phyloP scores from a whole-genome alignment of 129 eudicot genomes.

The Chrysanthemum lavandulifolium region DNA sequence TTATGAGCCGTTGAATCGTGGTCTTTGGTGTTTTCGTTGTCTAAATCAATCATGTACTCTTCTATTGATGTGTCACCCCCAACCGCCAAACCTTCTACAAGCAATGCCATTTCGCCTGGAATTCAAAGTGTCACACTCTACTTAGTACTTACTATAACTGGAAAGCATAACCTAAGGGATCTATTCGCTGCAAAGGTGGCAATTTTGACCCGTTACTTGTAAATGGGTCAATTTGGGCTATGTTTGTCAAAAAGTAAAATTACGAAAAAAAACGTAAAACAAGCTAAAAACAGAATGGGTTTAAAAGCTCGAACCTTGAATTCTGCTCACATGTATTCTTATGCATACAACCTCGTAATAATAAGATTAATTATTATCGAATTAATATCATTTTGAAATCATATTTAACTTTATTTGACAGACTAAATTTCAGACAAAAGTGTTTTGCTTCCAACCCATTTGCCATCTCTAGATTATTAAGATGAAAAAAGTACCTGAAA shows the following conservation, averaged over 20 bases:
- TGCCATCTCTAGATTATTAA: not conserved
- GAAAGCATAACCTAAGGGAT: not conserved
- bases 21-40: constrained; percentile 38
- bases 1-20: constrained; percentile 43
- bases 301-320: not conserved
- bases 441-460: not conserved
- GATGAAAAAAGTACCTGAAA: constrained; percentile 37
- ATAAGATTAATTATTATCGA: not conserved
- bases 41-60: constrained; percentile 61
- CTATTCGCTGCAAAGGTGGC: not conserved
- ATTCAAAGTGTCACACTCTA: constrained; percentile 4
- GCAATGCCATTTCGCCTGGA: constrained; percentile 66
- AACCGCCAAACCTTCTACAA: constrained; percentile 68
- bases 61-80: constrained; percentile 65
- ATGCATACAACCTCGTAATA: constrained; percentile 2
- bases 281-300: not conserved
- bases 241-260: not conserved
- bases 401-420: not conserved
- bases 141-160: constrained; percentile 8
- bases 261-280: not conserved
- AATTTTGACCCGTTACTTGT: not conserved
- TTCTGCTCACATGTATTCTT: not conserved
- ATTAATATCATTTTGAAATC: not conserved
- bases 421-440: not conserved
- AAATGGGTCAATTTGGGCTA: not conserved